phyloP scores from a whole-genome alignment of 176 grass and related monocot species.

The Musa acuminata region DNA sequence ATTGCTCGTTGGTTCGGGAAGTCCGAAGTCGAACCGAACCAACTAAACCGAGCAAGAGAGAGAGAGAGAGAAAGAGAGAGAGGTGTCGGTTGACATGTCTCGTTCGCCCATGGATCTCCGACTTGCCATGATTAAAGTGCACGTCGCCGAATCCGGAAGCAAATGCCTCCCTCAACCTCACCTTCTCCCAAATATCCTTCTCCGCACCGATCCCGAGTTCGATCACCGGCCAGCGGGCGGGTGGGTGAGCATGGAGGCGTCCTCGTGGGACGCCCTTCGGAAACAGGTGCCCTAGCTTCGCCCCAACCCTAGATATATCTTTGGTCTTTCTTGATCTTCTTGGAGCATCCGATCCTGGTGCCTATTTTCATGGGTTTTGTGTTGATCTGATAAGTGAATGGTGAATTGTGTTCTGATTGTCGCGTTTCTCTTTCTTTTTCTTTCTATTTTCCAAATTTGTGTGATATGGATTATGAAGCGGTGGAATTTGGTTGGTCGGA shows the following conservation, averaged over 20 bases:
- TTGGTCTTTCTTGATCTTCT: neutral
- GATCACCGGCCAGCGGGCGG: slow-evolving; percentile 1
- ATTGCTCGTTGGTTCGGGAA: too few species aligned
- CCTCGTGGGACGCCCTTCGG: slow-evolving; percentile 95
- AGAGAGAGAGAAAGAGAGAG: too few species aligned
- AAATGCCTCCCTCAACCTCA: neutral
- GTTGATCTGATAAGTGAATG: neutral
- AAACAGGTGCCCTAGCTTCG: slow-evolving; percentile 57
- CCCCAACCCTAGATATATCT: neutral
- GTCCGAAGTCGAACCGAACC: too few species aligned
- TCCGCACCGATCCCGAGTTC: neutral
- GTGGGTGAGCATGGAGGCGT: slow-evolving; percentile 51
- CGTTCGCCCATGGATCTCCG: neutral
- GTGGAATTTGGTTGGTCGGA: neutral
- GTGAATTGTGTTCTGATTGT: neutral
- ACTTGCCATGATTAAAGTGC: neutral
- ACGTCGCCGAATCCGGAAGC: neutral
- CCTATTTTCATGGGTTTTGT: neutral
- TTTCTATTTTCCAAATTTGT: neutral
- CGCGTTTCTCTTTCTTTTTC: neutral
- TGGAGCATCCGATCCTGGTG: neutral
- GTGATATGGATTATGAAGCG: neutral
- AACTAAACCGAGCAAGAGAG: too few species aligned
- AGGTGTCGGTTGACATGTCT: too few species aligned
- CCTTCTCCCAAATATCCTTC: neutral